Percentiles rank a stretch among this genome's conserved stretches.
phyloP scores from a whole-genome alignment of 345 rosid species.

The Ceriops zippeliana region DNA sequence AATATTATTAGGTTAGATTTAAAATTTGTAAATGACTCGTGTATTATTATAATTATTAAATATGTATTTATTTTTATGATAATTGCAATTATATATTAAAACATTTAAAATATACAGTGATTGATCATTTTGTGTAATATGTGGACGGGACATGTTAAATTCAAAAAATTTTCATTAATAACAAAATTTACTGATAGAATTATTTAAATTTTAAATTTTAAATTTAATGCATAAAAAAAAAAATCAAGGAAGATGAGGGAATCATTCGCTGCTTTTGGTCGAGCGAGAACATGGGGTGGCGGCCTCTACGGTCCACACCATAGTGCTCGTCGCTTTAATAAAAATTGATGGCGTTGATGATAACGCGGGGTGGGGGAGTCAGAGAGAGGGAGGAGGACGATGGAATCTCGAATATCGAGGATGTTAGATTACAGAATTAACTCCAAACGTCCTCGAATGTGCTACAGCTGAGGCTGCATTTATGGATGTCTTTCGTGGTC shows the following conservation, averaged over 20 bases:
- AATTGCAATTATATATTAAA: too few relatives aligned
- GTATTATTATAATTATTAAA: too few relatives aligned
- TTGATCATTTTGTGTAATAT: too few relatives aligned
- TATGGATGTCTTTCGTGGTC: constrained; percentile 5
- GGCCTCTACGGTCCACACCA: constrained; percentile 16
- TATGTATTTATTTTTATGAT: too few relatives aligned
- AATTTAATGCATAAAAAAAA: too few relatives aligned
- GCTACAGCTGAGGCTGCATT: accelerated
- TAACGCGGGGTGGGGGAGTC: background rate
- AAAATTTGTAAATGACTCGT: too few relatives aligned
- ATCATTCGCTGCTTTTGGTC: background rate
- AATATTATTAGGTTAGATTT: too few relatives aligned
- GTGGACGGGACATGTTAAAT: too few relatives aligned
- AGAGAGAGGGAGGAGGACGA: background rate
- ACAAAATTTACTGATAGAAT: too few relatives aligned
- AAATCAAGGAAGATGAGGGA: background rate
- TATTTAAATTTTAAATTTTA: too few relatives aligned
- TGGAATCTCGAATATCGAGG: constrained; percentile 18
- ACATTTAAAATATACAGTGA: too few relatives aligned
- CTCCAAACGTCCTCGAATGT: background rate
- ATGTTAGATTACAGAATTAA: background rate
- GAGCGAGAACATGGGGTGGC: constrained; percentile 17
- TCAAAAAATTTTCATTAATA: too few relatives aligned
- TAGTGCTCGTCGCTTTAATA: constrained; percentile 15
- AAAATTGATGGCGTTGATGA: constrained; percentile 12